Evolutionary conservation across 164 flowering plant species (phyloP).

Genomic region (Aristolochia fimbriata): DNA sequence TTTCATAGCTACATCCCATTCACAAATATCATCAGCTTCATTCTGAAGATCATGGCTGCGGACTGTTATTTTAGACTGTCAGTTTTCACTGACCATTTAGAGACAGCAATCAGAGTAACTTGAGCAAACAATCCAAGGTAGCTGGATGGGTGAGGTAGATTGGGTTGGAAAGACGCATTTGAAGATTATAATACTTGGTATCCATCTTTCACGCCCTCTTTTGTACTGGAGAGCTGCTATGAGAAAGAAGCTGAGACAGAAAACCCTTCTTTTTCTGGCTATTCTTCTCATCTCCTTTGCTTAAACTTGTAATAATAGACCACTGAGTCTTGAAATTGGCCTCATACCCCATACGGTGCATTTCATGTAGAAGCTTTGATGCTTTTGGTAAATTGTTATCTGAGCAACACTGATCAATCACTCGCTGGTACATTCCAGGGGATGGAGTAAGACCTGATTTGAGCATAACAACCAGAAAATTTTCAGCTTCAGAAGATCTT

Average conservation of each 20-base stretch:
- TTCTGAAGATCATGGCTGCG: too few relatives aligned
- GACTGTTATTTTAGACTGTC: too few relatives aligned
- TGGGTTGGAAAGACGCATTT: too few relatives aligned
- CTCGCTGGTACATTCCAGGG: conserved; percentile 31
- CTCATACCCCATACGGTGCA: conserved; percentile 61
- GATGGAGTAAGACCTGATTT: conserved; percentile 47
- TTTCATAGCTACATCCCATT: too few relatives aligned
- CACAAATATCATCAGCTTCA: too few relatives aligned
- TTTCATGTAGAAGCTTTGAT: conserved; percentile 43
- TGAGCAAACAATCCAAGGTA: too few relatives aligned
- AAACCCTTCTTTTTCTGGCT: conserved; percentile 32
- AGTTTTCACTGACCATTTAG: too few relatives aligned
- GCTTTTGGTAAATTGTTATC: conserved; percentile 51
- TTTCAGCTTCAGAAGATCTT: conserved; percentile 44
- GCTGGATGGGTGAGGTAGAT: too few relatives aligned
- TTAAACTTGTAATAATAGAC: conserved; percentile 71
- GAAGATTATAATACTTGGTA: background rate
- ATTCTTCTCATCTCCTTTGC: conserved; percentile 25
- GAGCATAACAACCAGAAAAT: conserved; percentile 34
- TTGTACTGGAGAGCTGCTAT: conserved; percentile 39
- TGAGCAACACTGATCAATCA: conserved; percentile 37
- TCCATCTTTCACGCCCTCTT: conserved; percentile 5
- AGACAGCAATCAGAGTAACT: too few relatives aligned
- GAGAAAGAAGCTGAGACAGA: conserved; percentile 63
- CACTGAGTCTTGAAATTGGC: conserved; percentile 85